These are phyloP conservation scores for Lenzites betulinus DNA, from an alignment of 768 basidiomycete species.

Conservation along the genomic window DNA sequence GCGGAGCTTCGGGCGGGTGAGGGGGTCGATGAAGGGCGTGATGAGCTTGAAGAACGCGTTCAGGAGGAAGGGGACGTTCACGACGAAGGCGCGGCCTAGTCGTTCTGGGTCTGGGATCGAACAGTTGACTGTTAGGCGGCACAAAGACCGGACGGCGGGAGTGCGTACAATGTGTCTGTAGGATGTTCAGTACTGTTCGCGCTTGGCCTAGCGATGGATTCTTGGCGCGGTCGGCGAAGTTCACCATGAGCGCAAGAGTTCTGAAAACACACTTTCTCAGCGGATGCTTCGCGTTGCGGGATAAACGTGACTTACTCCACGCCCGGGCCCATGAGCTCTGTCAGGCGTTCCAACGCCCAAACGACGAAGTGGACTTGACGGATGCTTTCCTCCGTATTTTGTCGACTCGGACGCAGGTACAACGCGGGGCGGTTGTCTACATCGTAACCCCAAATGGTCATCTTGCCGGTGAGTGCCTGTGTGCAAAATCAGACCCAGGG, in stretches of 20 bases:
- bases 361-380: conserved; percentile 74
- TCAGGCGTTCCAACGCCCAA: conserved; percentile 74
- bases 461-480: conserved; percentile 81
- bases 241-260: conserved; percentile 69
- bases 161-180: conserved; percentile 65
- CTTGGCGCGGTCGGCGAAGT: conserved; percentile 76
- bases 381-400: conserved; percentile 72
- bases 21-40: conserved; percentile 79
- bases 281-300: not conserved
- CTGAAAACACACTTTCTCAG: conserved; percentile 36
- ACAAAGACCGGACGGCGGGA: not conserved
- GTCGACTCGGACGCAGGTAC: conserved; percentile 69
- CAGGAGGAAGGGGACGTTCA: conserved; percentile 81
- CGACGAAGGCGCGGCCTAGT: conserved; percentile 69
- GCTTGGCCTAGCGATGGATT: conserved; percentile 45
- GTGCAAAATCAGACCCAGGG: not conserved
- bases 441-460: conserved; percentile 78
- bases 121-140: not conserved
- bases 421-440: conserved; percentile 60
- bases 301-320: conserved; percentile 64
- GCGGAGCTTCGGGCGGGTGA: conserved; percentile 73
- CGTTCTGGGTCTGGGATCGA: conserved; percentile 66
- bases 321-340: conserved; percentile 79
- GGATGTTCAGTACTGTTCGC: conserved; percentile 49
- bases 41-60: conserved; percentile 78